Conservation (phyloP, 2,329 filamentous ascomycete species). For the Ophiostoma tasmaniense region DNA sequence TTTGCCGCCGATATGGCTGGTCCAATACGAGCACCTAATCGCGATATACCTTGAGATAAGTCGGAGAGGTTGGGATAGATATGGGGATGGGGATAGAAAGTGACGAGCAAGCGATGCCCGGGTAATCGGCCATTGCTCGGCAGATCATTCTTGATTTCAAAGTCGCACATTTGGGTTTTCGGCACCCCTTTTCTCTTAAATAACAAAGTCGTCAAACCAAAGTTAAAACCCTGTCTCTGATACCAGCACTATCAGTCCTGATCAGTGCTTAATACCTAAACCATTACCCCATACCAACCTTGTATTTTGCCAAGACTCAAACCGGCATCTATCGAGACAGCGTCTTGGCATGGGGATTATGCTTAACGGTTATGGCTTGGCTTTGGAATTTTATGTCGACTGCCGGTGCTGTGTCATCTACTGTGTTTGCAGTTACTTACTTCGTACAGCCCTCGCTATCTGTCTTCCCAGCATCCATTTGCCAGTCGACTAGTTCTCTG, state of each 20-base stretch:
- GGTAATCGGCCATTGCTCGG: background rate
- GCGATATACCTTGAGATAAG: background rate
- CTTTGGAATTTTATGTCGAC: background rate
- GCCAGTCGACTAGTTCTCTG: background rate
- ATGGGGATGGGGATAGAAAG: background rate
- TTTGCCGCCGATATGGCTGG: background rate
- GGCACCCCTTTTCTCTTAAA: background rate
- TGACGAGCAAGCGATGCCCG: background rate
- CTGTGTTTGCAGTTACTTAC: background rate
- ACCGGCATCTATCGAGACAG: background rate
- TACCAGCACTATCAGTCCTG: background rate
- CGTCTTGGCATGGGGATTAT: background rate
- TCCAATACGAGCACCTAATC: background rate
- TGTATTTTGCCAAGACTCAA: background rate
- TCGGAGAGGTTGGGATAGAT: background rate
- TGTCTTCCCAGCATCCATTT: background rate
- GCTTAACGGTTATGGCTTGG: background rate
- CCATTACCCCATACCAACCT: background rate
- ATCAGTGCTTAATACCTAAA: background rate
- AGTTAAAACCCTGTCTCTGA: background rate
- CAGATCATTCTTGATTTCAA: background rate
- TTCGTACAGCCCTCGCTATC: background rate
- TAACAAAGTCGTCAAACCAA: background rate
- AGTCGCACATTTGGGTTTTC: background rate
- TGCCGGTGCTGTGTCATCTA: background rate